These are phyloP conservation scores for Hanseniaspora uvarum DNA, from an alignment of 1,139 yeast species.

Conservation along the genomic window DNA sequence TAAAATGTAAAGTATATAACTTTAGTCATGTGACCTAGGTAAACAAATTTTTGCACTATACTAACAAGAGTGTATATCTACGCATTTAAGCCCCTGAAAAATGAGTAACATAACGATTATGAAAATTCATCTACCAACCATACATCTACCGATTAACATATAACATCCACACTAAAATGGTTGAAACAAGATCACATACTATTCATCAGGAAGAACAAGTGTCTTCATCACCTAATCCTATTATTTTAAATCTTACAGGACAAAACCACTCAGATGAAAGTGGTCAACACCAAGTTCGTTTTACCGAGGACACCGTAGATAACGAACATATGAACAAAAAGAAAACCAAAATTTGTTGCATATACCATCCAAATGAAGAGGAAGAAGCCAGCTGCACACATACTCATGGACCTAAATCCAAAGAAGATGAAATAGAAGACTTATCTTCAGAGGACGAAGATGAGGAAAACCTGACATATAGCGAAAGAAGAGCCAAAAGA, in stretches of 20 bases:
- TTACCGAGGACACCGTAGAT: slow-evolving; percentile 81
- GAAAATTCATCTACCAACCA: not conserved
- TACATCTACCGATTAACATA: not conserved
- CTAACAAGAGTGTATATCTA: no score
- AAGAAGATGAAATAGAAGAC: slow-evolving; percentile 19
- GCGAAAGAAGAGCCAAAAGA: slow-evolving; percentile 29
- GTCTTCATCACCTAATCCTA: not conserved
- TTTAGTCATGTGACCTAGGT: not conserved
- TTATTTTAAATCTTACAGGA: not conserved
- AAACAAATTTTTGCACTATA: not conserved
- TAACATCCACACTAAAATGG: not conserved
- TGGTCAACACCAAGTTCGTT: slow-evolving; percentile 47
- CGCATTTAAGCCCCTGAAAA: not conserved
- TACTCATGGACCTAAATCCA: slow-evolving; percentile 22
- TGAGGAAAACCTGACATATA: slow-evolving; percentile 24
- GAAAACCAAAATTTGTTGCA: slow-evolving; percentile 90
- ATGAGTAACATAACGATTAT: not conserved
- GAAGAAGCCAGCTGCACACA: slow-evolving; percentile 43
- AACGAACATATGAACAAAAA: slow-evolving; percentile 80
- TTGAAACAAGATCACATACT: not conserved
- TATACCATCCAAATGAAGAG: slow-evolving; percentile 70
- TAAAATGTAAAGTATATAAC: not conserved
- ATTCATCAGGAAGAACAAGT: not conserved
- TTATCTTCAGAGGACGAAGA: slow-evolving; percentile 27
- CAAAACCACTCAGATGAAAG: not conserved